These are phyloP conservation scores for Lithospermum erythrorhizon DNA, from an alignment of 257 asterid species.

Conservation along the genomic window DNA sequence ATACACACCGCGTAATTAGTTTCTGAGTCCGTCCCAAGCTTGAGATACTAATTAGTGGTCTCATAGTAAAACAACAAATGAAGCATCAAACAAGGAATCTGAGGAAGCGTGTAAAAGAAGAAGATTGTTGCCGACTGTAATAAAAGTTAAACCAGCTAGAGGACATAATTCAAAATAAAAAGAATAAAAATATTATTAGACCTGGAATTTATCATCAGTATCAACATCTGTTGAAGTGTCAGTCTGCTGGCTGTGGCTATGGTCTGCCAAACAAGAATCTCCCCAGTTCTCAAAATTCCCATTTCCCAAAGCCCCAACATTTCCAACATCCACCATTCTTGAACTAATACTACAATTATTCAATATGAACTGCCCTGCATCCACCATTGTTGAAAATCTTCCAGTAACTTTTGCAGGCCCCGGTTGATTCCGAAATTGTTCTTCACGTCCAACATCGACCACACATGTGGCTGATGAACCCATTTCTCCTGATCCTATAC, in stretches of 20 bases:
- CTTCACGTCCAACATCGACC: too few species aligned
- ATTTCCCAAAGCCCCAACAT: conserved; percentile 39
- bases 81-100: neutral
- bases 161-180: neutral
- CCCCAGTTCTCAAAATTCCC: conserved; percentile 49
- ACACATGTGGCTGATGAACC: conserved; percentile 39
- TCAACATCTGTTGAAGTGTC: conserved; percentile 45
- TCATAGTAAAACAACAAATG: neutral
- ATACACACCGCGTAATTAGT: too few species aligned
- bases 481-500: conserved; percentile 53
- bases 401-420: too few species aligned
- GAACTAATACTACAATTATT: neutral
- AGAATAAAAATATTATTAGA: neutral
- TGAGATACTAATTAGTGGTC: too few species aligned
- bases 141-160: neutral
- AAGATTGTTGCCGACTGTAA: neutral
- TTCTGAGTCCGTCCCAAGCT: too few species aligned
- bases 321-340: conserved; percentile 19
- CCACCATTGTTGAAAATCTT: too few species aligned
- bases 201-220: conserved; percentile 39
- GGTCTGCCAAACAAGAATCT: conserved; percentile 42
- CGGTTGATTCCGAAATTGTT: too few species aligned
- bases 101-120: neutral
- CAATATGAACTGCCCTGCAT: conserved; percentile 38
- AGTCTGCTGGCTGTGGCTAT: conserved; percentile 45